phyloP scores from a whole-genome alignment of 129 eudicot genomes.

The Ambrosia artemisiifolia region DNA sequence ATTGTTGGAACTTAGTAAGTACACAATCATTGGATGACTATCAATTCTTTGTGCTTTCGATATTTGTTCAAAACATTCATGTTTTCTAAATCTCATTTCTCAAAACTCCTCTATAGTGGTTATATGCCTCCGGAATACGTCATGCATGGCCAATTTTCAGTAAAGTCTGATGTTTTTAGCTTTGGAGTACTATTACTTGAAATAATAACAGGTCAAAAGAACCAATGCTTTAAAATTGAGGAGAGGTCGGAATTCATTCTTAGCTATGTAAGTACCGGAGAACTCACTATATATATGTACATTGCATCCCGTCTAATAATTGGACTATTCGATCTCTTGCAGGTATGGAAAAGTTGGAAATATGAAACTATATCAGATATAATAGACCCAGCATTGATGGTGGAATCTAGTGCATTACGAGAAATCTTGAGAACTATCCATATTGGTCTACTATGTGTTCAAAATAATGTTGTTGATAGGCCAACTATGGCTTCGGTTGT shows the following conservation, averaged over 20 bases:
- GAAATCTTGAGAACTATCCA: slow-evolving; percentile 20
- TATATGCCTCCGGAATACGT: slow-evolving; percentile 2
- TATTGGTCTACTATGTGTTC: not conserved
- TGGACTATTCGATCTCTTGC: too few species aligned
- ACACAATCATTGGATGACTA: not conserved
- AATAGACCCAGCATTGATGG: slow-evolving; percentile 1
- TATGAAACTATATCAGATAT: slow-evolving; percentile 11
- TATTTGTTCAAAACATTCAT: not conserved
- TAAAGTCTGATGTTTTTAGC: slow-evolving; percentile 9
- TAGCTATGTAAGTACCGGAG: not conserved
- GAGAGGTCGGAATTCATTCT: not conserved
- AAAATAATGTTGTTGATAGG: not conserved
- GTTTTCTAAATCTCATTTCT: not conserved
- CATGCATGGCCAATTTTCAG: slow-evolving; percentile 28
- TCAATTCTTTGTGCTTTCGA: not conserved
- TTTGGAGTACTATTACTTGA: slow-evolving; percentile 18
- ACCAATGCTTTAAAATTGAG: not conserved
- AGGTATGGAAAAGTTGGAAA: slow-evolving; percentile 31
- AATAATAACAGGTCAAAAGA: slow-evolving; percentile 17
- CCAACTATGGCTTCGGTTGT: not conserved
- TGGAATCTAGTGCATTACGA: not conserved
- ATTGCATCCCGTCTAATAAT: not conserved
- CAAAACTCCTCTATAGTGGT: not conserved
- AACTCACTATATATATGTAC: not conserved
- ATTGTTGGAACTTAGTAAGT: slow-evolving; percentile 43